These are phyloP conservation scores for Russula foetens DNA, from an alignment of 768 basidiomycete species.

Conservation along the genomic window DNA sequence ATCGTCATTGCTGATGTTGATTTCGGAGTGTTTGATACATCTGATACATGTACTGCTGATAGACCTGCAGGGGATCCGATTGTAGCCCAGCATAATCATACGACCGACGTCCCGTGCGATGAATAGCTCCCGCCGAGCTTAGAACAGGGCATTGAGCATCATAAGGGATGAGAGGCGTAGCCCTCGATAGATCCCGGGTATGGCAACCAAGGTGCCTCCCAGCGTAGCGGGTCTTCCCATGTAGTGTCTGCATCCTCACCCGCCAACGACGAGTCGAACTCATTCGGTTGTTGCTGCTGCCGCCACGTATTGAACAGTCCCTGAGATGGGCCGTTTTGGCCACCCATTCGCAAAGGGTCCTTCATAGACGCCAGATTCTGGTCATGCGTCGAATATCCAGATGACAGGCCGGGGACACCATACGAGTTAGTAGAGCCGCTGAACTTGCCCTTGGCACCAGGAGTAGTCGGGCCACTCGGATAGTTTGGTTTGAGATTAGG, in stretches of 20 bases:
- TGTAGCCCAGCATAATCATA: constrained; percentile 53
- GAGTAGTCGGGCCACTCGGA: constrained; percentile 48
- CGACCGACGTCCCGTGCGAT: constrained; percentile 59
- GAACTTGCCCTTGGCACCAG: constrained; percentile 52
- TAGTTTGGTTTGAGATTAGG: constrained; percentile 81
- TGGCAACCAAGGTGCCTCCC: too few relatives aligned
- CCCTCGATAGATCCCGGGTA: too few relatives aligned
- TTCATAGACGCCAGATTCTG: constrained; percentile 88
- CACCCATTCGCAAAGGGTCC: constrained; percentile 87
- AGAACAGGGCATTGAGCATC: constrained; percentile 55
- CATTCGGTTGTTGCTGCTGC: too few relatives aligned
- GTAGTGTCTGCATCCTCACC: too few relatives aligned
- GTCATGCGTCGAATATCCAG: constrained; percentile 74
- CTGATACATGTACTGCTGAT: constrained; percentile 67
- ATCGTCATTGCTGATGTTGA: too few relatives aligned
- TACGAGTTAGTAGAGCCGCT: constrained; percentile 43
- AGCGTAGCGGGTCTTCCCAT: too few relatives aligned
- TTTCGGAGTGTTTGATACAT: too few relatives aligned
- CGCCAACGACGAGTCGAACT: too few relatives aligned
- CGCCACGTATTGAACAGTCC: too few relatives aligned
- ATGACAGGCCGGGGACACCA: constrained; percentile 67
- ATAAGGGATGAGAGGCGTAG: constrained; percentile 37
- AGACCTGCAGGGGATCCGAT: constrained; percentile 59
- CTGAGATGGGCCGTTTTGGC: constrained; percentile 72
- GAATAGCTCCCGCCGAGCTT: constrained; percentile 44